A percentile compares a stretch with the other conserved stretches of the same genome.
These are phyloP conservation scores for Zoysia japonica DNA, from an alignment of 176 grass and related monocot genomes.

Conservation along the genomic window DNA sequence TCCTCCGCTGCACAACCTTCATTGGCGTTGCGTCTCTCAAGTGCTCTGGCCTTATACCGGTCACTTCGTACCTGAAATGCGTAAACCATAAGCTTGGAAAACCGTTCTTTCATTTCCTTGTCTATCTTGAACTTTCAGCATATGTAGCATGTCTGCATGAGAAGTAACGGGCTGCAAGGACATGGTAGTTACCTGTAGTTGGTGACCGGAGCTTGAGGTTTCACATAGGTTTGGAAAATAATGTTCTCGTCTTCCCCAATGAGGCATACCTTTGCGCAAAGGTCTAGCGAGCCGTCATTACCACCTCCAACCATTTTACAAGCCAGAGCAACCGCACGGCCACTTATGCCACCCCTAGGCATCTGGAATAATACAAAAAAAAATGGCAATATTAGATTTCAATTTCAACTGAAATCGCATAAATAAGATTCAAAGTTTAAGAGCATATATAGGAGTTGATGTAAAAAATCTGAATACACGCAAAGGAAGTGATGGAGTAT, in stretches of 20 bases:
- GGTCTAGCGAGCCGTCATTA: slow-evolving; percentile 67
- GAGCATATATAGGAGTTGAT: neutral
- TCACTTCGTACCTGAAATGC: slow-evolving; percentile 66
- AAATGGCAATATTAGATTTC: neutral
- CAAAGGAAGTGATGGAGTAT: neutral
- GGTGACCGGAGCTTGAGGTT: slow-evolving; percentile 59
- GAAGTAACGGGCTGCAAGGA: neutral
- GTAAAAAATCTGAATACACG: neutral
- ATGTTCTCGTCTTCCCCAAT: slow-evolving; percentile 71
- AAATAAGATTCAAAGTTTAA: neutral
- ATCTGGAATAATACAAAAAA: slow-evolving; percentile 35
- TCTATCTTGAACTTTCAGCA: neutral
- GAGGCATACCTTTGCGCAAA: slow-evolving; percentile 72
- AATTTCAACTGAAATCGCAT: neutral
- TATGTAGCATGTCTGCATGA: neutral
- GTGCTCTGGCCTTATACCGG: slow-evolving; percentile 74
- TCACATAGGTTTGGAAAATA: slow-evolving; percentile 79
- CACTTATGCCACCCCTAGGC: slow-evolving; percentile 50
- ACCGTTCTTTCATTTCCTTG: neutral
- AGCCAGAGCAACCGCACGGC: slow-evolving; percentile 61
- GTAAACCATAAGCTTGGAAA: neutral
- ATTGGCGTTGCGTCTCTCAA: slow-evolving; percentile 78
- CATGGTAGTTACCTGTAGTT: slow-evolving; percentile 63
- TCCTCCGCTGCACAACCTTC: slow-evolving; percentile 69
- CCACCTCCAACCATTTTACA: slow-evolving; percentile 85